Base-by-base conservation (phyloP, 2,329 filamentous ascomycete genomes). In the Alternaria novae-zelandiae region DNA sequence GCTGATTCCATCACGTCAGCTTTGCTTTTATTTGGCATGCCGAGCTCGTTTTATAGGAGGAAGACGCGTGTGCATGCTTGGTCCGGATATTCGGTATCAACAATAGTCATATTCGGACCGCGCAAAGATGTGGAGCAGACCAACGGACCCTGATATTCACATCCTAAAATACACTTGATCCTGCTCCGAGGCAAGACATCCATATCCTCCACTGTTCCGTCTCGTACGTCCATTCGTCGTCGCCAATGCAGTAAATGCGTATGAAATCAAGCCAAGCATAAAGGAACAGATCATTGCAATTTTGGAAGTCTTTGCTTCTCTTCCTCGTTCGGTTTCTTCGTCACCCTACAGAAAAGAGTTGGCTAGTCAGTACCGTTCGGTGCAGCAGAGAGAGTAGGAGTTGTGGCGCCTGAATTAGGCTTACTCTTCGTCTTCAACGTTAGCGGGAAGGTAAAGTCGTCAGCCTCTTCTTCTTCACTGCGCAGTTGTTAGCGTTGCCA, bases 381-480 rank as follows among this genome's bases (percentile, higher is more conserved):
- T 43, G 65, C 66, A 56, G 55, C 26, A 41, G 64, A 59, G 25
- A 70, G 59, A 10, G 76, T 76, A 23, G 77, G 77, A 23, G 75
- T 76, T 9, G 59, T 68, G 13, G 76, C 66, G n/a, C 74, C 76
- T 12, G 76, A 78, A 26, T 69, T 71, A 20, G 72, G 70, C 41
- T 72, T 67, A 70, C 76, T 79, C 81, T 84, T 85, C 46, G 79
- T 78, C 80, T 83, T 84, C 63, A 93, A 84, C 5, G 89, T 91
- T 54, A 92, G 85, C 43, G 90, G 90, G 82, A 91, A 91, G 36
- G 88, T 86, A 75, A 90, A 90, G 70, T 92, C 90, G 74, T 92
- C 95, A 1, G 91, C 89, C 72, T 98, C 96, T 84, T 98, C 96
- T 79, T 97, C 94, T 82, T 93, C 96, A 74, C 64, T 68, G 41